Evolutionary conservation across 192 early-diverging fungal species (phyloP), one percentile per base, ranked within the genome.

Genomic region (Backusella liffmaniae): DNA sequence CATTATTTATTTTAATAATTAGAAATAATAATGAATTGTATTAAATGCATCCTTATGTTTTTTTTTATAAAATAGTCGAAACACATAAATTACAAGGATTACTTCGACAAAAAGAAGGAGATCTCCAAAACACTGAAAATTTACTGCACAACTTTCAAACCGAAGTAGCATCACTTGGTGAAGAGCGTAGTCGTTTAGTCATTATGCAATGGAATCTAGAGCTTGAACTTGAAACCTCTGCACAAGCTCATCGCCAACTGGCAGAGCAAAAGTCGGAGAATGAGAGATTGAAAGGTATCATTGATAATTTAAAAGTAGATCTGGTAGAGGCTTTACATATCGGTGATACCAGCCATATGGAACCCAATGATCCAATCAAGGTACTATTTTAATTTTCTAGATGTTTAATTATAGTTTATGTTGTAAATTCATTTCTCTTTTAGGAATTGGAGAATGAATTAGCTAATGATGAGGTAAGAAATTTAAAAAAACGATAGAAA

Each of bases 251-350:
- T 23, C 73, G 67, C 1, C 70, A 82, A 62, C 69, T 84, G 30
- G 81, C 79, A 66, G 74, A 80, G 59, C 80, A 84, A 69, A 65
- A 79, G 10, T 77, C 72, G 23, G 83, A 84, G 37, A 84, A 84
- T 56, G 72, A 77, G 41, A 72, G 49, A 6, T 66, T 84, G 1
- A 78, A 80, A 67, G 72, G 77, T 66, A 72, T 79, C 10, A 84
- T 84, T 70, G 81, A 83, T 76, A 77, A 66, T 66, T 53, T 84
- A 23, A 79, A 73, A 23, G 66, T 66, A 56, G 83, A 84, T 69
- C 69, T 84, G 16, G 81, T 83, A 35, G 78, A 82, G 36, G 79
- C 79, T 29, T 62, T 62, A 10, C 23, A 62, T 62, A 62, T 62
- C 23, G 0, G 56, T 62, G 56, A 62, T 29, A 62, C 56, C 21